These are phyloP conservation scores for Luffa aegyptiaca DNA, from an alignment of 306 rosid species.

Conservation along the genomic window DNA sequence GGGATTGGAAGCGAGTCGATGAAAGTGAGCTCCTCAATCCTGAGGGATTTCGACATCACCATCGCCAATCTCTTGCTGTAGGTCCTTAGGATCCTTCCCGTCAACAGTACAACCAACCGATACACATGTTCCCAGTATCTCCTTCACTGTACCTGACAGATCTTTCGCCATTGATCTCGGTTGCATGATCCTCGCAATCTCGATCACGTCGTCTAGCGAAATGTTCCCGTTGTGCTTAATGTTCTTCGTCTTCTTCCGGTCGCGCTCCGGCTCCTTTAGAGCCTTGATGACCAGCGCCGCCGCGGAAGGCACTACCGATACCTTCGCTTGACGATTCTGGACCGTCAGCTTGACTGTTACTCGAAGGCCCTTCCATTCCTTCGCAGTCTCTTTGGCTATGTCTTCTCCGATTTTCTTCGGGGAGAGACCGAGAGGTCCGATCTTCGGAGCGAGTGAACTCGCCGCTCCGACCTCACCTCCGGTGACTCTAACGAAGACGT, in stretches of 20 bases:
- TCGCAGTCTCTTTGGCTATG: slow-evolving; percentile 56
- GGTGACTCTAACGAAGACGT: slow-evolving; percentile 48
- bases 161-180: slow-evolving; percentile 87
- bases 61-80: slow-evolving; percentile 70
- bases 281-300: slow-evolving; percentile 89
- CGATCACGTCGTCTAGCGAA: slow-evolving; percentile 78
- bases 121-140: slow-evolving; percentile 77
- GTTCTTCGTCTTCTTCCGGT: slow-evolving; percentile 69
- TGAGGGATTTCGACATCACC: slow-evolving; percentile 76
- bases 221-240: slow-evolving; percentile 81
- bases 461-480: slow-evolving; percentile 64
- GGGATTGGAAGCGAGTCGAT: neutral
- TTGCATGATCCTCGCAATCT: slow-evolving; percentile 69
- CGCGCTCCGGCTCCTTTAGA: slow-evolving; percentile 81
- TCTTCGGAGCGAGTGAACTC: slow-evolving; percentile 56
- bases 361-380: slow-evolving; percentile 56
- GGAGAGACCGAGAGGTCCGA: slow-evolving; percentile 47
- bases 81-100: slow-evolving; percentile 75
- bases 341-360: slow-evolving; percentile 76
- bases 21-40: slow-evolving; percentile 35
- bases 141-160: slow-evolving; percentile 58
- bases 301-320: slow-evolving; percentile 82
- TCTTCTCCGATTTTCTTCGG: slow-evolving; percentile 60
- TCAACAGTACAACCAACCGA: slow-evolving; percentile 90
- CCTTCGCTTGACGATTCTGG: slow-evolving; percentile 91